A percentile compares a stretch with the other conserved stretches of the same genome.
phyloP scores from a whole-genome alignment of 176 grass and related monocot genomes.

The Paspalum notatum region DNA sequence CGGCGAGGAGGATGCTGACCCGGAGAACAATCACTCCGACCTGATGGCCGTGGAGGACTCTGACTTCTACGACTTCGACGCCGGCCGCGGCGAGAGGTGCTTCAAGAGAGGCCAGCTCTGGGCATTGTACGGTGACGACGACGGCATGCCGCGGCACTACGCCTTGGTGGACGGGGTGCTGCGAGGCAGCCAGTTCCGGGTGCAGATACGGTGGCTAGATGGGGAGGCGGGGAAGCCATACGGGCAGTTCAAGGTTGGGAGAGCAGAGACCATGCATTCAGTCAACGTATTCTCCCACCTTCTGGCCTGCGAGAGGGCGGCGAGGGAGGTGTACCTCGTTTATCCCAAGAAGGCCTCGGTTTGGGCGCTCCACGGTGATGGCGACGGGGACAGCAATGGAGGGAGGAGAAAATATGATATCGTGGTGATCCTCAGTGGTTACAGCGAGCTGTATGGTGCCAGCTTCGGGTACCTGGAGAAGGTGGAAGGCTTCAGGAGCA shows the following conservation, averaged over 20 bases:
- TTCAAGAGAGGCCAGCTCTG: slow-evolving; percentile 89
- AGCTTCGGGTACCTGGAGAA: slow-evolving; percentile 88
- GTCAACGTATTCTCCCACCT: slow-evolving; percentile 90
- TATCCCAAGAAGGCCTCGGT: slow-evolving; percentile 79
- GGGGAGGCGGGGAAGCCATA: slow-evolving; percentile 57
- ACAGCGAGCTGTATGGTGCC: slow-evolving; percentile 57
- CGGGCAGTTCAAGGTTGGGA: slow-evolving; percentile 78
- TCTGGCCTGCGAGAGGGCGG: slow-evolving; percentile 55
- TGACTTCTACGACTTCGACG: slow-evolving; percentile 91
- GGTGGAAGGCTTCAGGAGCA: slow-evolving; percentile 75
- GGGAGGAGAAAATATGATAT: slow-evolving; percentile 59
- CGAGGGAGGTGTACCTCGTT: slow-evolving; percentile 65
- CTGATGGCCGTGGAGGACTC: slow-evolving; percentile 88
- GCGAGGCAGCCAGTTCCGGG: slow-evolving; percentile 43
- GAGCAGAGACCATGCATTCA: slow-evolving; percentile 53
- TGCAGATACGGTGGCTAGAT: slow-evolving; percentile 73
- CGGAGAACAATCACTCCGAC: slow-evolving; percentile 34
- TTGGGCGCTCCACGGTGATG: slow-evolving; percentile 67
- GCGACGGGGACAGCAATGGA: not conserved
- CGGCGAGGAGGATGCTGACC: slow-evolving; percentile 14
- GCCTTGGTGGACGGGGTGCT: slow-evolving; percentile 60
- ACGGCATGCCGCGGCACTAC: slow-evolving; percentile 85
- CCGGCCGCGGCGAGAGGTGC: slow-evolving; percentile 65
- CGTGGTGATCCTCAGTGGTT: slow-evolving; percentile 72
- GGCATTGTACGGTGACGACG: slow-evolving; percentile 89